These are phyloP conservation scores for Pseudogymnoascus sp. DNA, from an alignment of 2,329 filamentous ascomycete species.

Conservation along the genomic window DNA sequence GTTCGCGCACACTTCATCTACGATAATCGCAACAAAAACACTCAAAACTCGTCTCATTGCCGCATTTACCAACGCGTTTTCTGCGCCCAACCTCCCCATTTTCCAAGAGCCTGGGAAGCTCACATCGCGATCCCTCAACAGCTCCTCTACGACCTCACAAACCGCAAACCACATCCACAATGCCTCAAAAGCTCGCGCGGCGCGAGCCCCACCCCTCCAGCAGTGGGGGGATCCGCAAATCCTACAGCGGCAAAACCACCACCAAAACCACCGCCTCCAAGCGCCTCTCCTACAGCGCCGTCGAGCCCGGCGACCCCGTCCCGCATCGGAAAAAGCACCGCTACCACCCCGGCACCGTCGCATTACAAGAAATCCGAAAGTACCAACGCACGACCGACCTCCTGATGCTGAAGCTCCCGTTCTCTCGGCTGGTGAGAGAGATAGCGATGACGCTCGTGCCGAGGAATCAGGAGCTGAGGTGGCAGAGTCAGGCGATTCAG, in stretches of 20 bases:
- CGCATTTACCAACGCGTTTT: not conserved
- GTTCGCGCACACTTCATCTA: not conserved
- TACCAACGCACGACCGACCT: conserved; percentile 90
- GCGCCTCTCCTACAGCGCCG: not conserved
- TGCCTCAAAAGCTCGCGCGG: not conserved
- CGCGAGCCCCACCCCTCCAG: not conserved
- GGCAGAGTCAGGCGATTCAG: conserved; percentile 92
- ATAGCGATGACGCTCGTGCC: conserved; percentile 62
- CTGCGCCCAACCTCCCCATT: not conserved
- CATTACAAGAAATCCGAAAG: conserved; percentile 82
- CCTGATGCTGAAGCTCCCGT: conserved; percentile 72
- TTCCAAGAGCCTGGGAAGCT: not conserved
- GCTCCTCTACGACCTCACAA: not conserved
- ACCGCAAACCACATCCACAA: not conserved
- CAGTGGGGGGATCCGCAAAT: not conserved
- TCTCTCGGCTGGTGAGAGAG: conserved; percentile 72
- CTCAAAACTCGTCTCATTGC: not conserved
- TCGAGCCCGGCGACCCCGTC: conserved; percentile 58
- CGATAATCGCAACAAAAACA: not conserved
- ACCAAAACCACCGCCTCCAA: not conserved
- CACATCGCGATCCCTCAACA: not conserved
- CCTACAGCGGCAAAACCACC: not conserved
- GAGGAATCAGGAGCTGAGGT: conserved; percentile 66
- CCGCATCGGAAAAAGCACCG: conserved; percentile 56
- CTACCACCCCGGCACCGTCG: conserved; percentile 74